Conservation (phyloP, 164 flowering plant genomes). For the Paratinospora sagittata region DNA sequence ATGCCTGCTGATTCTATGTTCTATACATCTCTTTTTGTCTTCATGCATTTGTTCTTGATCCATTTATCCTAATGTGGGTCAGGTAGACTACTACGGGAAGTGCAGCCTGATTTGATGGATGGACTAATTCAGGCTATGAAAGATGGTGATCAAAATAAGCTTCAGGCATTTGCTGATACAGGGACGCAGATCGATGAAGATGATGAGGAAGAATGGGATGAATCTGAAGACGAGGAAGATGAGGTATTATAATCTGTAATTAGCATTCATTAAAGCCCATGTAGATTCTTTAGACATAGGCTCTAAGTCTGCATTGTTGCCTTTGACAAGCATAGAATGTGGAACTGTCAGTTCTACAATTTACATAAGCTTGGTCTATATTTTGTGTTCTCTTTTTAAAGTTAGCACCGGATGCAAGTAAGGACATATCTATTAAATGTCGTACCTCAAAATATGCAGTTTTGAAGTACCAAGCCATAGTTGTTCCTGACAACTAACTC, state of each 20-base stretch:
- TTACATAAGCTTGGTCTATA: neutral
- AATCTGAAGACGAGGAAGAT: slow-evolving; percentile 40
- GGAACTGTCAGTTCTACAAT: neutral
- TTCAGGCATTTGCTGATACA: slow-evolving; percentile 41
- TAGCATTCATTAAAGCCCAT: neutral
- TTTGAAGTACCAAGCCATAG: no score
- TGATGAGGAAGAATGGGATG: slow-evolving; percentile 37
- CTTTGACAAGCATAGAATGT: neutral
- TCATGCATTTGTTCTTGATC: neutral
- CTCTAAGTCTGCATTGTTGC: neutral
- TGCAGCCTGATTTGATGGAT: slow-evolving; percentile 67
- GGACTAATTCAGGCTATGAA: slow-evolving; percentile 65
- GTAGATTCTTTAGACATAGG: neutral
- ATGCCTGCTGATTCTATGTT: neutral
- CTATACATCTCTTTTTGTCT: neutral
- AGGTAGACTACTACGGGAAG: slow-evolving; percentile 72
- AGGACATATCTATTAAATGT: no score
- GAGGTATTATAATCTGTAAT: no score
- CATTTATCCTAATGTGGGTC: slow-evolving; percentile 15
- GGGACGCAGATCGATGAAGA: slow-evolving; percentile 23
- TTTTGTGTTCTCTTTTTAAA: neutral
- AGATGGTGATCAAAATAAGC: slow-evolving; percentile 52
- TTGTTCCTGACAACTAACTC: no score
- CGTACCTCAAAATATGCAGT: no score
- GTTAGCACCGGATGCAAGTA: no score